Base-by-base conservation (phyloP, 2,329 filamentous ascomycete genomes). In the Polychaeton citri region DNA sequence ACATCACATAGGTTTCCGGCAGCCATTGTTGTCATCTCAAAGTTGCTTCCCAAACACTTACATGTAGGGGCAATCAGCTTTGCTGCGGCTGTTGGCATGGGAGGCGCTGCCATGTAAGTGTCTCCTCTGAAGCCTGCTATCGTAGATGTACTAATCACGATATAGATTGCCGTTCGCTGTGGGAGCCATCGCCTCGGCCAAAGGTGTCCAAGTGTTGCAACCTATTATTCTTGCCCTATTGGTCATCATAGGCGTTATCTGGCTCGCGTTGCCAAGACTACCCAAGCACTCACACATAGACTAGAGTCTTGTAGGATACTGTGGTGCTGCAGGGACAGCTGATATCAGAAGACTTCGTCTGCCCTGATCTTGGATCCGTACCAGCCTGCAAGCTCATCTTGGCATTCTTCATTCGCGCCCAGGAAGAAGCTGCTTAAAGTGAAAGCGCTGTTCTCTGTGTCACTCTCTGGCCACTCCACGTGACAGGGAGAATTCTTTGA, bases 401-500 rank as follows among this genome's bases (percentile, higher is more conserved):
- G 66, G 32, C 47, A 66, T 43, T 58, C 66, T 21, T 64, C 68
- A 12, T 62, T 58, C 43, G 59, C 47, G 37, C 57, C 61, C 10
- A 65, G 43, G 36, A 93, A 83, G 56, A 82, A 95, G 43, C 88
- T 79, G 1, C 82, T 88, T 52, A 95, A 56, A 38, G 75, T 74
- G 53, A 67, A 62, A 43, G 67, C 72, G 18, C 74, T 72, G 36
- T 79, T 75, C 3, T 72, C 74, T 21, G 84, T 79, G 15, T 86
- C 79, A 4, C 79, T 75, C 9, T 64, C 68, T 0, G 86, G 84
- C 88, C 88, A 96, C 32, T 93, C 85, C 0, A 93, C 80, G 53
- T 72, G 79, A 37, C 51, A 51, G 36, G 81, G 69, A 3, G 72
- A 74, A 17, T 65, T 66, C 56, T 81, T 85, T n/a, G 67, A 64